Evolutionary conservation across 2,329 filamentous ascomycete genomes (phyloP).

Genomic region (Sclerotinia nivalis): DNA sequence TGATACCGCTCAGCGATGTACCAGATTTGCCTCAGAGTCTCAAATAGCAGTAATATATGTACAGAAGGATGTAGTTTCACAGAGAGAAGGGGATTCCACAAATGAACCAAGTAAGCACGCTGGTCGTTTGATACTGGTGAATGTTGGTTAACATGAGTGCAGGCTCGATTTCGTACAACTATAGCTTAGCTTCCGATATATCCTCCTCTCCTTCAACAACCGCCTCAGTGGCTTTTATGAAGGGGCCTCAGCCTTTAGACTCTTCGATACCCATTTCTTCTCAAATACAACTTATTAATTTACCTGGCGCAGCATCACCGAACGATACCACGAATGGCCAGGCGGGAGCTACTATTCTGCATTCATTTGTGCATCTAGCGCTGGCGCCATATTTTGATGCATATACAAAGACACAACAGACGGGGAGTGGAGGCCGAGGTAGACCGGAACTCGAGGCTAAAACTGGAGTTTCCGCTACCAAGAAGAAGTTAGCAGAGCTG

Average conservation of each 20-base stretch:
- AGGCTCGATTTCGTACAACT: conserved; percentile 63
- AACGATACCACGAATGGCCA: conserved; percentile 66
- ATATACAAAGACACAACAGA: conserved; percentile 80
- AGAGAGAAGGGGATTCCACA: conserved; percentile 35
- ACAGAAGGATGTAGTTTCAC: conserved; percentile 71
- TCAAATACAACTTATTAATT: conserved; percentile 90
- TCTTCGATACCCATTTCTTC: conserved; percentile 76
- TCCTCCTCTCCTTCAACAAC: conserved; percentile 76
- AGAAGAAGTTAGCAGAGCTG: conserved; percentile 94
- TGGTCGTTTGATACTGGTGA: neutral
- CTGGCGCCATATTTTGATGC: conserved; percentile 97
- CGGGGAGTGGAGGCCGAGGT: conserved; percentile 63
- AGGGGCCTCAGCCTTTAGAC: conserved; percentile 86
- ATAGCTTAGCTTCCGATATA: conserved; percentile 80
- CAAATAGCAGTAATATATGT: conserved; percentile 82
- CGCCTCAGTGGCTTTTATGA: conserved; percentile 84
- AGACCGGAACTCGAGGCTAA: conserved; percentile 86
- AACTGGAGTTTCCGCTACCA: conserved; percentile 93
- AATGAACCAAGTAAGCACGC: conserved; percentile 44
- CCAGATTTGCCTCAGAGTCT: conserved; percentile 83
- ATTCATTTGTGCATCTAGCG: conserved; percentile 87
- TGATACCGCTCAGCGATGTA: conserved; percentile 85
- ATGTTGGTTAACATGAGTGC: conserved; percentile 41
- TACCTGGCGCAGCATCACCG: conserved; percentile 73
- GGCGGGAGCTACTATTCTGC: conserved; percentile 71